Evolutionary conservation across 2,329 filamentous ascomycete genomes (phyloP).

Genomic region (Talaromyces sp.): DNA sequence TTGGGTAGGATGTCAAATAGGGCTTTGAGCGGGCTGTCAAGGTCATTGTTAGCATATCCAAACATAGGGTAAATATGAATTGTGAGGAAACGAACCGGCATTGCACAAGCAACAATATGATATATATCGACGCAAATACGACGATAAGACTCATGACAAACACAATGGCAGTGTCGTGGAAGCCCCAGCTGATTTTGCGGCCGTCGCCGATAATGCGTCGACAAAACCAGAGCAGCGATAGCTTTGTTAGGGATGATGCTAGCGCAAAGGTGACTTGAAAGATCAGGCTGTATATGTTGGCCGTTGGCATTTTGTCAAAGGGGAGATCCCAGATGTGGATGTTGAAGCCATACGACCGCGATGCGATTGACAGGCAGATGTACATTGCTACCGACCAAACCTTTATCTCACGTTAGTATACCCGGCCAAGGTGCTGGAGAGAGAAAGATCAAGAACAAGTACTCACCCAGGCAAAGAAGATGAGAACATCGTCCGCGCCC

Average conservation of each 20-base stretch:
- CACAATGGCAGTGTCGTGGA: slow-evolving; percentile 7
- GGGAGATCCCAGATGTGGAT: slow-evolving; percentile 41
- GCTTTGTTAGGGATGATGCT: not conserved
- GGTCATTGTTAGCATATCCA: not conserved
- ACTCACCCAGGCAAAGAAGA: slow-evolving; percentile 38
- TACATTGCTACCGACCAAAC: slow-evolving; percentile 33
- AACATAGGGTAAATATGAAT: not conserved
- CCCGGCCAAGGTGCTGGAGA: not conserved
- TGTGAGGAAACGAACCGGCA: not conserved
- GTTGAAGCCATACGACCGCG: slow-evolving; percentile 30
- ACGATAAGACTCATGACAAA: slow-evolving; percentile 1
- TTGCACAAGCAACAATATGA: not conserved
- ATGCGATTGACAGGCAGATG: slow-evolving; percentile 27
- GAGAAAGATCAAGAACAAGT: slow-evolving; percentile 2
- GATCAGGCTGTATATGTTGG: slow-evolving; percentile 31
- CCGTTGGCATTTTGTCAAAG: slow-evolving; percentile 20
- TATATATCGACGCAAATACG: not conserved
- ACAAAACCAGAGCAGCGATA: slow-evolving; percentile 10
- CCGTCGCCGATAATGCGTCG: slow-evolving; percentile 7
- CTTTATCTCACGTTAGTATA: slow-evolving; percentile 15
- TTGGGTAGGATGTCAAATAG: slow-evolving; percentile 2
- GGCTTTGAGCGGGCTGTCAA: slow-evolving; percentile 5
- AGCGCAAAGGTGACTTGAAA: slow-evolving; percentile 34
- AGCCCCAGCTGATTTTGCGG: slow-evolving; percentile 3
- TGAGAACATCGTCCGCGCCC: slow-evolving; percentile 45